Evolutionary conservation across 805 yeast species (phyloP).

Genomic region (Candida insectorum): DNA sequence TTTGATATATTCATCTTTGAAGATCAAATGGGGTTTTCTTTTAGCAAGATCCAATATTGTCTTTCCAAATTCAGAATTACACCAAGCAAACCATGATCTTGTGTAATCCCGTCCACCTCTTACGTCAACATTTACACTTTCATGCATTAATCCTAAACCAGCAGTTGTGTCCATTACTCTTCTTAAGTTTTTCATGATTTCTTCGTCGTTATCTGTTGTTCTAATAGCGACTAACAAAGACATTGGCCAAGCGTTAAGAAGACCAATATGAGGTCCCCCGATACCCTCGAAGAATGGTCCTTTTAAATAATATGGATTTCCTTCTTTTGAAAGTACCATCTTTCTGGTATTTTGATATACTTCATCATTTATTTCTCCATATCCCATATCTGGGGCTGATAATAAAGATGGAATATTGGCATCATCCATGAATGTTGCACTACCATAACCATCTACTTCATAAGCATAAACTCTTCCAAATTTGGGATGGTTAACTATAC

Average conservation of each 20-base stretch:
- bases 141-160: slow-evolving; percentile 81
- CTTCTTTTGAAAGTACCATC: slow-evolving; percentile 64
- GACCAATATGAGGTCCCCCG: slow-evolving; percentile 91
- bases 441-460: slow-evolving; percentile 86
- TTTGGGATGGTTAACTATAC: slow-evolving; percentile 60
- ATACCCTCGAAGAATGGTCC: slow-evolving; percentile 70
- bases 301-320: slow-evolving; percentile 73
- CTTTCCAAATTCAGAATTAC: slow-evolving; percentile 87
- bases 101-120: slow-evolving; percentile 51
- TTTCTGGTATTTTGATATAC: slow-evolving; percentile 75
- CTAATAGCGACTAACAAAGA: slow-evolving; percentile 70
- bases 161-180: slow-evolving; percentile 60
- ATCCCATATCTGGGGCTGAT: slow-evolving; percentile 79
- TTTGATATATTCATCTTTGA: slow-evolving; percentile 39
- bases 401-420: slow-evolving; percentile 84
- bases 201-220: slow-evolving; percentile 69
- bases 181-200: slow-evolving; percentile 50
- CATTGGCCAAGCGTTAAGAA: slow-evolving; percentile 88
- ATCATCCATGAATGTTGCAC: slow-evolving; percentile 77
- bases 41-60: slow-evolving; percentile 74
- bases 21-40: slow-evolving; percentile 69
- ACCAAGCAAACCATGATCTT: slow-evolving; percentile 93
- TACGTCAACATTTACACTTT: slow-evolving; percentile 65
- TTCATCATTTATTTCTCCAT: slow-evolving; percentile 45
- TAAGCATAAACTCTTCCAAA: slow-evolving; percentile 82